A percentile compares a stretch with the other conserved stretches of the same genome.
These are phyloP conservation scores for Rhododendron vialii DNA, from an alignment of 148 eudicot genomes.

Conservation along the genomic window DNA sequence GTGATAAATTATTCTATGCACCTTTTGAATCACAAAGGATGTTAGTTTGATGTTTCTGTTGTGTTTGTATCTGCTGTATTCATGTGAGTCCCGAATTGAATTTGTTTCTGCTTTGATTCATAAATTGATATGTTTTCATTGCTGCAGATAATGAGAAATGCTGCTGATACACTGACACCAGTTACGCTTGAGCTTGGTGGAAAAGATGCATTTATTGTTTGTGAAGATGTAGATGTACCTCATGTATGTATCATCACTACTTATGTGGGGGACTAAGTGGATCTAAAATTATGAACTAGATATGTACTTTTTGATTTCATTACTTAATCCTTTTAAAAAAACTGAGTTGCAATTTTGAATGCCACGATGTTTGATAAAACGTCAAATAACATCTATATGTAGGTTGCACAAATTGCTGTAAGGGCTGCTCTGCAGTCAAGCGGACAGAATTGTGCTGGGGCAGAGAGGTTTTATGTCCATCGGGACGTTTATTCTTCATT, in stretches of 20 bases:
- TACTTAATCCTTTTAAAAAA: not conserved
- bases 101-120: not conserved
- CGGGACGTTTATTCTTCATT: slow-evolving; percentile 69
- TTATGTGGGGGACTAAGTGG: not conserved
- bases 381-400: slow-evolving; percentile 1
- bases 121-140: not conserved
- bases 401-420: slow-evolving; percentile 98
- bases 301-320: slow-evolving; percentile 9
- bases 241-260: slow-evolving; percentile 50
- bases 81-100: not conserved
- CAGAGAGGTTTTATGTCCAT: slow-evolving; percentile 97
- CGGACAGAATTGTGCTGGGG: slow-evolving; percentile 99
- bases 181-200: slow-evolving; percentile 99
- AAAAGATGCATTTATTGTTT: slow-evolving; percentile 96
- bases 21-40: not conserved
- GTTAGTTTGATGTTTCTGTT: not conserved
- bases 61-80: not conserved
- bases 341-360: not conserved
- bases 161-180: slow-evolving; percentile 88
- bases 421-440: slow-evolving; percentile 98
- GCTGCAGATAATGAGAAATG: slow-evolving; percentile 89
- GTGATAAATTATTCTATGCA: not conserved
- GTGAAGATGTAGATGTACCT: slow-evolving; percentile 88
- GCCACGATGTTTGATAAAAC: not conserved
- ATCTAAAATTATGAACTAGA: slow-evolving; percentile 4